Base-by-base conservation (phyloP, 2,329 filamentous ascomycete species). In the Fusarium torulosum region DNA sequence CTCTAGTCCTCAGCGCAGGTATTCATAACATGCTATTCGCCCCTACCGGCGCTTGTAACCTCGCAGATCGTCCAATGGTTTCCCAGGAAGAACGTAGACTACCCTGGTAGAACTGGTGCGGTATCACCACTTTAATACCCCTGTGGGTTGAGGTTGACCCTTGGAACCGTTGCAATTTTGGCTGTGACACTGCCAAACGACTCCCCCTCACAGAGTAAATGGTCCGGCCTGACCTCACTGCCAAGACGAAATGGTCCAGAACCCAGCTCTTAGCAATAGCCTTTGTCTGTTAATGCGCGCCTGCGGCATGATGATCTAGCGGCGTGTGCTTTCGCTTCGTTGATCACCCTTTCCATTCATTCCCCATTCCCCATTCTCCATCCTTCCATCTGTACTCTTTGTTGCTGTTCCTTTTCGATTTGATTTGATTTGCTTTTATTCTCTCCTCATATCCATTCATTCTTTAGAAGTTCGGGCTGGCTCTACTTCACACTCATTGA, bases 121-220 rank as follows among this genome's bases (percentile, higher is more conserved):
- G 27, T 29, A 29, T 29, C 27, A 29, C 27, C 27, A 29, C 27
- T 29, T 29, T 29, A 29, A 35, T 29, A 63, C 58, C 72, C 70
- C 62, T 69, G 66, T 63, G 53, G 58, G 49, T 61, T 61, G 25
- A 54, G 33, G 46, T 41, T 73, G 72, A 74, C 72, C 72, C 72
- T 74, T 74, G 72, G 72, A 73, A 74, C 72, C 59, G 54, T 61
- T 65, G 70, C 55, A 74, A 74, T 74, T 67, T 74, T 72, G 69
- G 44, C 54, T 72, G 68, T 55, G 61, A 74, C 69, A 69, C 49
- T 62, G 45, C 52, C 40, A 67, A 50, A 53, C 45, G 46, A 38
- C 51, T 47, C 41, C 33, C 52, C 40, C 46, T 56, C 37, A 43
- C 49, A 56, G 38, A 53, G 53, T 51, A 53, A 55, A 44, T 63